Conservation (phyloP, 2,329 filamentous ascomycete species). For the Verticillium albo-atrum region DNA sequence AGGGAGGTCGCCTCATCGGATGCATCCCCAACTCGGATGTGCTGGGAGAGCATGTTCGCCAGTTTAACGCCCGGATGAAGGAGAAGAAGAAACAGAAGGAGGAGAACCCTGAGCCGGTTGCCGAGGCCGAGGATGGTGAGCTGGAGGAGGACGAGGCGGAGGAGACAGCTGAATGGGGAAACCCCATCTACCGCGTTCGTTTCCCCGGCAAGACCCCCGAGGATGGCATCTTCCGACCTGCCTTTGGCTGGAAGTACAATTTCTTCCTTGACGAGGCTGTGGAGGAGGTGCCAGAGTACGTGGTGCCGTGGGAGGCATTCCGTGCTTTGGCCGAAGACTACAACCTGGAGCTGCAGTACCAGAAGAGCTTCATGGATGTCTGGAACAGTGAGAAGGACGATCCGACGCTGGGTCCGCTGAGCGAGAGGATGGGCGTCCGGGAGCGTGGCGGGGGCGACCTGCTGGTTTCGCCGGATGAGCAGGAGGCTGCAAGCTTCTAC, state of each 20-base stretch:
- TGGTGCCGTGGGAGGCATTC: constrained; percentile 97
- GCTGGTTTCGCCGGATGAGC: constrained; percentile 76
- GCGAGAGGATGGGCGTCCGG: constrained; percentile 92
- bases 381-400: constrained; percentile 92
- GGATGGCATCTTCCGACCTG: constrained; percentile 88
- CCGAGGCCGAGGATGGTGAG: constrained; percentile 37
- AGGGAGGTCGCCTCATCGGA: constrained; percentile 90
- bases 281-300: constrained; percentile 93
- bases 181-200: constrained; percentile 84
- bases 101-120: constrained; percentile 16
- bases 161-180: constrained; percentile 78
- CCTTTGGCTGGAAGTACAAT: constrained; percentile 96
- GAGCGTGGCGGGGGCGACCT: constrained; percentile 63
- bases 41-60: constrained; percentile 71
- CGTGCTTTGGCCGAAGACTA: constrained; percentile 93
- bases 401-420: constrained; percentile 72
- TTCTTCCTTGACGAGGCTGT: constrained; percentile 96
- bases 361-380: constrained; percentile 84
- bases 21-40: constrained; percentile 97
- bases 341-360: constrained; percentile 92
- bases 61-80: constrained; percentile 60
- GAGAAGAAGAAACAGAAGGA: constrained; percentile 33
- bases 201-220: constrained; percentile 79
- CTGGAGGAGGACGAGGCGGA: constrained; percentile 59
- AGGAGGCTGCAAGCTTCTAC: constrained; percentile 90